phyloP scores from a whole-genome alignment of 2,329 filamentous ascomycete genomes.

The Blastomyces gilchristii region DNA sequence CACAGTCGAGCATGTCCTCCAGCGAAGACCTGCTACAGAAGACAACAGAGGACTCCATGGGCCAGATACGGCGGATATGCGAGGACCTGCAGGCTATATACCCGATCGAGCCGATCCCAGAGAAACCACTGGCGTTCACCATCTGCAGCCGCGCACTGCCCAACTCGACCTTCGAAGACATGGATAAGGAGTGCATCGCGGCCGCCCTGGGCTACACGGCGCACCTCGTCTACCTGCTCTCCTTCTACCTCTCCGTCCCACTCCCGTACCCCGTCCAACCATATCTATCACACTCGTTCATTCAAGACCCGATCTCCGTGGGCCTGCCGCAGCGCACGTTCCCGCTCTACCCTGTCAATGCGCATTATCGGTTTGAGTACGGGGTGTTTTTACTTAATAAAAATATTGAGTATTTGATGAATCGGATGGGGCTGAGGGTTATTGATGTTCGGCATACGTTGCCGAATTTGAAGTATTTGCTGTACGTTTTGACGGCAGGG shows the following conservation, averaged over 20 bases:
- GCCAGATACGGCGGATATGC: slow-evolving; percentile 81
- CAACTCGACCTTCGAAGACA: slow-evolving; percentile 66
- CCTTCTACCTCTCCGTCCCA: slow-evolving; percentile 68
- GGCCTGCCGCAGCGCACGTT: slow-evolving; percentile 55
- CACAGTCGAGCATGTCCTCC: slow-evolving; percentile 47
- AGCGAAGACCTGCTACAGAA: slow-evolving; percentile 47
- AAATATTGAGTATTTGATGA: slow-evolving; percentile 65
- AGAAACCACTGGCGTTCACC: slow-evolving; percentile 64
- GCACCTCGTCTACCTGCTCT: slow-evolving; percentile 62
- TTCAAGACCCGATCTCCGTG: slow-evolving; percentile 60
- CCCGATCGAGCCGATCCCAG: slow-evolving; percentile 59
- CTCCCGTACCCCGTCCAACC: slow-evolving; percentile 70
- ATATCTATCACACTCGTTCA: slow-evolving; percentile 62
- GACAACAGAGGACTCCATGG: slow-evolving; percentile 57
- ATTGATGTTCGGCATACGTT: slow-evolving; percentile 86
- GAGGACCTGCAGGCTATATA: slow-evolving; percentile 72
- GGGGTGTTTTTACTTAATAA: slow-evolving; percentile 96
- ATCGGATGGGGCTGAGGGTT: slow-evolving; percentile 60
- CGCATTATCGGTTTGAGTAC: slow-evolving; percentile 89
- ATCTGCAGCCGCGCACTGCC: slow-evolving; percentile 71
- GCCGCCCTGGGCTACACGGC: slow-evolving; percentile 74
- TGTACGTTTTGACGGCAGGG: slow-evolving; percentile 81
- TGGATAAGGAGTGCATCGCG: slow-evolving; percentile 56
- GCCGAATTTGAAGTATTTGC: slow-evolving; percentile 83
- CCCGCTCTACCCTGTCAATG: slow-evolving; percentile 64